Base-by-base conservation (phyloP, 2,329 filamentous ascomycete species). In the Diaporthe citri region DNA sequence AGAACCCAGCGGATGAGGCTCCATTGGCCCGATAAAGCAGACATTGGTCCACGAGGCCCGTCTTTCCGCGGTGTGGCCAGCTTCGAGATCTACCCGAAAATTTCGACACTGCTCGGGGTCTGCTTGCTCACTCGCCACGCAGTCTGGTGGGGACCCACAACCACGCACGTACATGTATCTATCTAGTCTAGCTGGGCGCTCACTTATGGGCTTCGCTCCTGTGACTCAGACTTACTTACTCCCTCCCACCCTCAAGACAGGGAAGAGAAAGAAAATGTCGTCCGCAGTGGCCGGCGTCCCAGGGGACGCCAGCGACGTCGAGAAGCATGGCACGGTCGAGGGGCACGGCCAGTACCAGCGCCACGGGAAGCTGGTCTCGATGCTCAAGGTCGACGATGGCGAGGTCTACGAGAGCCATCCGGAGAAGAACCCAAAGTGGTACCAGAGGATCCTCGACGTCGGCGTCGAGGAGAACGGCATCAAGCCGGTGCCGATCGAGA, bases 381-480 rank as follows among this genome's bases (percentile, higher is more conserved):
- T 82, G 39, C 75, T 82, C 52, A 69, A 75, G 31, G 79, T 81
- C 28, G 79, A 82, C 60, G 81, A 83, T 17, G 82, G 82, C 36
- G 81, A 83, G 48, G 80, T 82, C 28, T 81, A 83, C 71, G 80
- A 82, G 43, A 75, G 76, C 17, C 76, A 81, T 25, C 75, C 79
- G 5, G 80, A 81, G 72, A 79, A 77, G 34, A 79, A 81, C n/a
- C 79, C 81, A 13, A 82, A 71, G 64, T 87, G 85, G 85, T 87
- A 87, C 75, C 84, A 83, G 75, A 78, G 80, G 56, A 79, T 88
- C 25, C 78, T 88, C 28, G 84, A 86, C 48, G 83, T 82, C 12
- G 88, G 88, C 10, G 82, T 90, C 20, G 88, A 90, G 77, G 85
- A 88, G 75, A 88, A 88, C 75, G 90, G 90, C 5, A 86, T 90